Evolutionary conservation across 1,284 basidiomycete species (phyloP), one percentile per base, ranked within the genome.

Genomic region (Tilletiaria anomala): DNA sequence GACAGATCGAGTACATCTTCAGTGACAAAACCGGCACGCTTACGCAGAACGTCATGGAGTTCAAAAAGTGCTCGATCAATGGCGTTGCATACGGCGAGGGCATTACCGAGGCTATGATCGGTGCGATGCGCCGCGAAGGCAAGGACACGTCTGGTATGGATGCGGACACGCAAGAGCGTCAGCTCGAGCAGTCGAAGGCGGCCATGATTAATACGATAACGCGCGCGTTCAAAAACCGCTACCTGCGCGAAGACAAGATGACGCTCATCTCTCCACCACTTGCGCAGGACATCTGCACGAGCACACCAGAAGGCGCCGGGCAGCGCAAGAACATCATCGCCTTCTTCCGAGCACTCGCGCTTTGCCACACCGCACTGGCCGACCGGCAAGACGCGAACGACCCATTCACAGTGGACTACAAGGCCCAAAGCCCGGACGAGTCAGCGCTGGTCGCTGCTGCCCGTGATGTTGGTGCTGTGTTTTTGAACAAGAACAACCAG

Each of bases 1-100:
- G 89, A 19, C 89, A 94, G 70, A 94, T 94, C 69, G 89, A 93
- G 71, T 96, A 94, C 68, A 75, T 94, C 56, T 94, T 96, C 70
- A 88, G 84, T 4, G 89, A 97, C 76, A 97, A 97, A 53, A 59
- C 56, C 1, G 54, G 56, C 15, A 61, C 58, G 16, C 50, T 59
- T 3, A 61, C 53, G 14, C 54, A 94, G 69, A 96, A 71, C 51
- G 59, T 93, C 52, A 97, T 96, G 89, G 89, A 94, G 72, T 94
- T 93, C 70, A 88, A 94, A 68, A 88, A 86, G 67, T 93, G 87
- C 58, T 91, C 86, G 0, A 76, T 94, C 51, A 71, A 79, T 44
- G 89, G 88, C 2, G 71, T 85, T 0, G 59, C 78, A 0, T 94
- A 93, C 58, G 89, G 87, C 14, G 88, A 96, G 58, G 89, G 88